Evolutionary conservation across 1,284 basidiomycete species (phyloP).

Genomic region (Ganoderma resinaceum): DNA sequence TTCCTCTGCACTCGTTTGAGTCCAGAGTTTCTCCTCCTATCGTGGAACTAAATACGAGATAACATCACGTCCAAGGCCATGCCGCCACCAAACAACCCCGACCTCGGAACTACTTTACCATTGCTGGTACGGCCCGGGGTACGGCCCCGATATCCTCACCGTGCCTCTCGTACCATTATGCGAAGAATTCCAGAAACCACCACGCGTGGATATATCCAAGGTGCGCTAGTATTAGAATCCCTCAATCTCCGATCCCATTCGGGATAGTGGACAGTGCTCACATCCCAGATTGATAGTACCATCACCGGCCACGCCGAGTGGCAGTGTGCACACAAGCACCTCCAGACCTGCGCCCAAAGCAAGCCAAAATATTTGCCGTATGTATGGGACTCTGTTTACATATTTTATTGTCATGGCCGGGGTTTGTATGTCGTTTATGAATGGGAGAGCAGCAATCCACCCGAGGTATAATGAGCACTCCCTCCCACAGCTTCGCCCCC

Average conservation of each 20-base stretch:
- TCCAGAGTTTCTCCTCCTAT: no score
- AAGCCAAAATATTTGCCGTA: background rate
- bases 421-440: background rate
- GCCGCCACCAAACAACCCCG: background rate
- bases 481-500: background rate
- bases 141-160: background rate
- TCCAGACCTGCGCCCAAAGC: background rate
- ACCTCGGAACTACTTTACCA: no score
- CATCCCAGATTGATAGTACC: no score
- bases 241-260: background rate
- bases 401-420: background rate
- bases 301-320: no score
- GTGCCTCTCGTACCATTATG: background rate
- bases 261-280: no score
- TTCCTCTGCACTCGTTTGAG: background rate
- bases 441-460: background rate
- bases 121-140: no score
- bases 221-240: background rate
- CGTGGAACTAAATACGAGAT: no score
- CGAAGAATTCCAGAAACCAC: background rate
- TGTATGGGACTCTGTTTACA: background rate
- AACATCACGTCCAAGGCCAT: background rate
- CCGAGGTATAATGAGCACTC: background rate
- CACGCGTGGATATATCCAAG: background rate
- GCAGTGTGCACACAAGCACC: background rate